These are phyloP conservation scores for Beauveria scarabaeidicola DNA, from an alignment of 2,329 filamentous ascomycete species.

Conservation along the genomic window DNA sequence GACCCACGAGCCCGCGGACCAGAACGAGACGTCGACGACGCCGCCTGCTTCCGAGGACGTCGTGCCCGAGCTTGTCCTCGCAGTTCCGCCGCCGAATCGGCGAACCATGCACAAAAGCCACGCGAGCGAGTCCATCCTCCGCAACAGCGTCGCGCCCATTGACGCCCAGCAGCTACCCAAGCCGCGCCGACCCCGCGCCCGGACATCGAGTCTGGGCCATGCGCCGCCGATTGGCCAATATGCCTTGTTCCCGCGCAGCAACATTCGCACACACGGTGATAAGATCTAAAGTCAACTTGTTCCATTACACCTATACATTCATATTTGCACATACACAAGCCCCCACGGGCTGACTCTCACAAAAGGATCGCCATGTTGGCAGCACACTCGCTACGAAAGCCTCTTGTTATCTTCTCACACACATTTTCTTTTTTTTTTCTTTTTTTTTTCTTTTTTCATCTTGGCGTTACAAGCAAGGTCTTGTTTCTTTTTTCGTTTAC, in stretches of 20 bases:
- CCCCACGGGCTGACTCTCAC: not conserved
- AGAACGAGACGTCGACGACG: slow-evolving; percentile 18
- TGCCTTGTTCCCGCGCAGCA: slow-evolving; percentile 34
- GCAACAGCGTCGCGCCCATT: slow-evolving; percentile 19
- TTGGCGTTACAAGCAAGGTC: not conserved
- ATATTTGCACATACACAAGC: not conserved
- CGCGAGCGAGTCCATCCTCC: slow-evolving; percentile 29
- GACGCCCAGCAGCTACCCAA: slow-evolving; percentile 24
- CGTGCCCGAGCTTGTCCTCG: slow-evolving; percentile 28
- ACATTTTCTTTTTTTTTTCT: not conserved
- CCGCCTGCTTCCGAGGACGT: slow-evolving; percentile 20
- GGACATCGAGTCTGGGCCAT: slow-evolving; percentile 38
- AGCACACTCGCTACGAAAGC: not conserved
- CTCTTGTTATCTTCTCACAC: not conserved
- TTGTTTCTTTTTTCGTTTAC: slow-evolving; percentile 4
- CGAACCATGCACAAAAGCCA: slow-evolving; percentile 27
- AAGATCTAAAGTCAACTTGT: not conserved
- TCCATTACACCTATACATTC: not conserved
- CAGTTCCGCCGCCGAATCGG: slow-evolving; percentile 17
- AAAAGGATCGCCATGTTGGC: not conserved
- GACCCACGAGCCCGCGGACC: not conserved
- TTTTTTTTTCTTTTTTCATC: not conserved
- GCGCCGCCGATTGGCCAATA: slow-evolving; percentile 39
- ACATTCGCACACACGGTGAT: slow-evolving; percentile 19
- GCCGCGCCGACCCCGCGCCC: slow-evolving; percentile 31